A percentile compares a stretch with the other conserved stretches of the same genome.
Conservation (phyloP, 768 basidiomycete genomes). For the Kwoniella dendrophila region DNA sequence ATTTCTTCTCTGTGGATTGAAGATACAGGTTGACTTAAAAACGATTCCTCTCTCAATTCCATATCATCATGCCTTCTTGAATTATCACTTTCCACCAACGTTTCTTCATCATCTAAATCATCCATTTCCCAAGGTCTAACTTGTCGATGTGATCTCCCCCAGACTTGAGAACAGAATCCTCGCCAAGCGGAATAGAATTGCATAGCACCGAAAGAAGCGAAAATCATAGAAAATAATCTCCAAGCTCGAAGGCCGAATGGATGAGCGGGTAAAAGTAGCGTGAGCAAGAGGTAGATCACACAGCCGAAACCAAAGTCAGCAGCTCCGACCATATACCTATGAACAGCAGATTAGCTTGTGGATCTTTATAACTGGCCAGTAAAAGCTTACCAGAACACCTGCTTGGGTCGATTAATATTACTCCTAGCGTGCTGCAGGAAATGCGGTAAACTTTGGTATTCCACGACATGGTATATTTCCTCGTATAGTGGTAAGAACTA, state of each 20-base stretch:
- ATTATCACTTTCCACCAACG: conserved; percentile 11
- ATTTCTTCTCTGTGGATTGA: neutral
- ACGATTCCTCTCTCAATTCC: conserved; percentile 9
- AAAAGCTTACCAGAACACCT: conserved; percentile 46
- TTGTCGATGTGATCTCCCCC: conserved; percentile 42
- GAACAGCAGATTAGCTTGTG: conserved; percentile 1
- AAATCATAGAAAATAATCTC: conserved; percentile 40
- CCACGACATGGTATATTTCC: conserved; percentile 46
- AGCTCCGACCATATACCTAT: conserved; percentile 46
- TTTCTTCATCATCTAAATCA: conserved; percentile 33
- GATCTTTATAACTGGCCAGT: too few species aligned
- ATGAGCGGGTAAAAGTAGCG: conserved; percentile 30
- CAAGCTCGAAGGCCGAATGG: conserved; percentile 37
- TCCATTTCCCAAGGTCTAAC: conserved; percentile 52
- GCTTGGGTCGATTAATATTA: conserved; percentile 49
- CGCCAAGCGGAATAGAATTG: conserved; percentile 46
- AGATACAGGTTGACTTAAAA: neutral
- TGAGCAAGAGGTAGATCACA: conserved; percentile 38
- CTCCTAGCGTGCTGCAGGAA: conserved; percentile 41
- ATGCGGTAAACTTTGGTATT: conserved; percentile 45
- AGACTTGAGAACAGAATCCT: conserved; percentile 50
- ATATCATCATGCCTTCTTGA: neutral
- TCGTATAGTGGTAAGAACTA: conserved; percentile 49
- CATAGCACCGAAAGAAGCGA: conserved; percentile 44
- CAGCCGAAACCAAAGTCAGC: conserved; percentile 37